Conservation (phyloP, 495 filamentous ascomycete genomes). For the Xylaria flabelliformis region DNA sequence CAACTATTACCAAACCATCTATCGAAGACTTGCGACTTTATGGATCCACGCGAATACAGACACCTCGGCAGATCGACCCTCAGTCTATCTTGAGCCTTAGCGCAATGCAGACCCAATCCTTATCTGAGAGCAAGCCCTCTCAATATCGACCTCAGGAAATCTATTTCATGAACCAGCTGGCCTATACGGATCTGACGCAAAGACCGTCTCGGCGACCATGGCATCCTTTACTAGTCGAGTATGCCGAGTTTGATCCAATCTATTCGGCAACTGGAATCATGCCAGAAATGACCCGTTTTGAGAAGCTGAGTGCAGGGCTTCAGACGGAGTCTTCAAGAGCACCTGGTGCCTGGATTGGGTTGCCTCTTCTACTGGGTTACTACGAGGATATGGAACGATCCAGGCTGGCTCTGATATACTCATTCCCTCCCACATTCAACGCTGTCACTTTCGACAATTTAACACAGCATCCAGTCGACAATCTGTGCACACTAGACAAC, state of each 20-base stretch:
- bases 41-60: slow-evolving; percentile 61
- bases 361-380: slow-evolving; percentile 75
- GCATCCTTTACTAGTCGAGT: slow-evolving; percentile 70
- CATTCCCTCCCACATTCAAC: slow-evolving; percentile 72
- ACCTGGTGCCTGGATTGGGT: slow-evolving; percentile 66
- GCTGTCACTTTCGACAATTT: slow-evolving; percentile 61
- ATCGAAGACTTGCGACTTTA: slow-evolving; percentile 55
- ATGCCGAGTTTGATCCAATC: slow-evolving; percentile 67
- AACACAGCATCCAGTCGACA: slow-evolving; percentile 56
- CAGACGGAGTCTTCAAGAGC: slow-evolving; percentile 60
- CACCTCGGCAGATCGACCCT: slow-evolving; percentile 60
- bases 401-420: slow-evolving; percentile 82
- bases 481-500: slow-evolving; percentile 55
- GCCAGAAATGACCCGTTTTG: slow-evolving; percentile 68
- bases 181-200: slow-evolving; percentile 50
- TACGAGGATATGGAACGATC: slow-evolving; percentile 79
- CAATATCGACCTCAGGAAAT: slow-evolving; percentile 50
- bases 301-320: slow-evolving; percentile 64
- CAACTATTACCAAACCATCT: slow-evolving; percentile 39
- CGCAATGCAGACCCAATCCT: slow-evolving; percentile 49
- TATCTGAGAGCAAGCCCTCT: slow-evolving; percentile 42
- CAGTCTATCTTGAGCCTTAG: slow-evolving; percentile 49
- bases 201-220: slow-evolving; percentile 40
- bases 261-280: slow-evolving; percentile 68
- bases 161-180: slow-evolving; percentile 60